Evolutionary conservation across 768 basidiomycete species (phyloP).

Genomic region (Hydnomerulius pinastri): DNA sequence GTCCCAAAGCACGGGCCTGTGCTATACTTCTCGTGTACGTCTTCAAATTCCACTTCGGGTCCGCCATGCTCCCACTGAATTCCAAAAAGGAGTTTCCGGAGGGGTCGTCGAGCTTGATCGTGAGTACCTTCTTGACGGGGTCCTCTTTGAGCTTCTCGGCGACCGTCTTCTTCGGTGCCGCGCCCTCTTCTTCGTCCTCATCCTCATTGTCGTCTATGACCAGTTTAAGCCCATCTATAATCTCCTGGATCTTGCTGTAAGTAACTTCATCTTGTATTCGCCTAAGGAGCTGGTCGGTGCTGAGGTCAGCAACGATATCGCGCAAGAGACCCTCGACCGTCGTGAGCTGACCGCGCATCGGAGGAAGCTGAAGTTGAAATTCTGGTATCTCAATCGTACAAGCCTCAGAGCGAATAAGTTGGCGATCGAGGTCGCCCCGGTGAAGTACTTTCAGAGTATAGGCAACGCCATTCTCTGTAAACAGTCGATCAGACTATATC

Average conservation of each 20-base stretch:
- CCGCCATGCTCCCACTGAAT: slow-evolving; percentile 81
- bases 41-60: slow-evolving; percentile 90
- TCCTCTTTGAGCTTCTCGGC: slow-evolving; percentile 40
- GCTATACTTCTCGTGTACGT: slow-evolving; percentile 77
- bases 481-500: background rate
- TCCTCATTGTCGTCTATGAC: slow-evolving; percentile 66
- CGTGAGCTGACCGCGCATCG: slow-evolving; percentile 90
- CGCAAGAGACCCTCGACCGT: slow-evolving; percentile 92
- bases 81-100: slow-evolving; percentile 97
- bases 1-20: slow-evolving; percentile 80
- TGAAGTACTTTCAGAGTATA: slow-evolving; percentile 81
- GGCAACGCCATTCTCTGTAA: slow-evolving; percentile 73
- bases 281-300: slow-evolving; percentile 80
- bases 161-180: slow-evolving; percentile 28
- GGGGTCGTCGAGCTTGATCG: slow-evolving; percentile 87
- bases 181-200: slow-evolving; percentile 41
- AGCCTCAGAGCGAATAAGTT: slow-evolving; percentile 85
- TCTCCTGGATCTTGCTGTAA: slow-evolving; percentile 70
- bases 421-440: slow-evolving; percentile 83
- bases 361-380: slow-evolving; percentile 87
- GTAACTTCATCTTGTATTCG: slow-evolving; percentile 73
- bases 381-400: slow-evolving; percentile 87
- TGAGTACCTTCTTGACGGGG: slow-evolving; percentile 69
- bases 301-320: slow-evolving; percentile 79
- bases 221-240: slow-evolving; percentile 65